A percentile compares a stretch with the other conserved stretches of the same genome.
phyloP scores from a whole-genome alignment of 148 eudicot genomes.

The Euryodendron excelsum region DNA sequence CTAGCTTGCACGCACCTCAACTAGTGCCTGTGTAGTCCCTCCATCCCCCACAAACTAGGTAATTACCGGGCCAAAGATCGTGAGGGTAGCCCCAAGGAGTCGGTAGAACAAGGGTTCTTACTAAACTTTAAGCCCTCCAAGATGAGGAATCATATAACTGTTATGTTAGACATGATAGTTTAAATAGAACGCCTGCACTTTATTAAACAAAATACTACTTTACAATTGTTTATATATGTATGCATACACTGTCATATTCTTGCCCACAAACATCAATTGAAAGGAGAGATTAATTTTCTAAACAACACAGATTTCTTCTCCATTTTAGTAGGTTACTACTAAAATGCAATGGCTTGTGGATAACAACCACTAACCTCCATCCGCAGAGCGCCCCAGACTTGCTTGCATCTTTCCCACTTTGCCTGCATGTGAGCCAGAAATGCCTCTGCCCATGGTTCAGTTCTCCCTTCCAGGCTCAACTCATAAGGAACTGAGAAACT shows the following conservation, averaged over 20 bases:
- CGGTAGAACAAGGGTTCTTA: too few relatives aligned
- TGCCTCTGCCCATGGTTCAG: constrained; percentile 78
- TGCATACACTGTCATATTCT: neutral
- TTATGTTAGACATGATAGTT: neutral
- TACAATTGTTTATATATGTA: neutral
- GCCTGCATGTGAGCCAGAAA: constrained; percentile 51
- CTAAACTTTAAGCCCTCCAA: neutral
- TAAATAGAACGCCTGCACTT: neutral
- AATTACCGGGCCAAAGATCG: too few relatives aligned
- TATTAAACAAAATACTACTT: neutral
- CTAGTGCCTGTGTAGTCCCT: too few relatives aligned
- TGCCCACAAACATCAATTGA: neutral
- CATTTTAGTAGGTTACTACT: neutral
- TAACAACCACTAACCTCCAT: constrained; percentile 73
- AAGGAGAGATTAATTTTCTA: neutral
- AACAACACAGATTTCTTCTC: neutral
- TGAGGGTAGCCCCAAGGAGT: too few relatives aligned
- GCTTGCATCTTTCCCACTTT: constrained; percentile 59
- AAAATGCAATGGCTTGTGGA: constrained; percentile 84
- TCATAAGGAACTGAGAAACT: constrained; percentile 94
- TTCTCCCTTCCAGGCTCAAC: constrained; percentile 65
- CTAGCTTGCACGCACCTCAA: too few relatives aligned
- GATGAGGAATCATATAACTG: neutral
- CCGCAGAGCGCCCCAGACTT: constrained; percentile 64
- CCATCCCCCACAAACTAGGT: too few relatives aligned